A percentile compares a stretch with the other conserved stretches of the same genome.
These are phyloP conservation scores for Colletotrichum limetticola DNA, from an alignment of 2,329 filamentous ascomycete genomes.

Conservation along the genomic window DNA sequence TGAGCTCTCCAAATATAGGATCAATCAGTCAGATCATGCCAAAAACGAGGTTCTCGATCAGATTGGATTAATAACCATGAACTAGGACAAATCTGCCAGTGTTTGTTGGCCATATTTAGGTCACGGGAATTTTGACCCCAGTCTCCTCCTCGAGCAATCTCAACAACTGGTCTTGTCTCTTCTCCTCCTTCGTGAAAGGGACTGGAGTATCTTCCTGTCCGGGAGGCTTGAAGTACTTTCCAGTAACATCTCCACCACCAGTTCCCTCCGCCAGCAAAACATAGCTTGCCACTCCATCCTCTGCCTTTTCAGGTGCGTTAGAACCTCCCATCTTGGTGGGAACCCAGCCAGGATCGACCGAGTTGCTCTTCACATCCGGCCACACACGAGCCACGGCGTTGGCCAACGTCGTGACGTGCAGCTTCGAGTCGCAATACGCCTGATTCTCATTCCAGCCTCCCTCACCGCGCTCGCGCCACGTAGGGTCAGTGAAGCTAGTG, in stretches of 20 bases:
- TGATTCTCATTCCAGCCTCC: conserved; percentile 46
- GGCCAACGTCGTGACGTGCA: conserved; percentile 66
- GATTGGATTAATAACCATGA: not conserved
- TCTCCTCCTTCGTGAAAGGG: conserved; percentile 48
- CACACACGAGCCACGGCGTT: conserved; percentile 62
- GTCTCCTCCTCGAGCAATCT: conserved; percentile 45
- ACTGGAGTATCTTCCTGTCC: conserved; percentile 41
- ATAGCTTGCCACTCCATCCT: conserved; percentile 58
- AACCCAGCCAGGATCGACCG: conserved; percentile 65
- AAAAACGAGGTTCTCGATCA: not conserved
- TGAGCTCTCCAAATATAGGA: not conserved
- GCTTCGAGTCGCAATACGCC: conserved; percentile 64
- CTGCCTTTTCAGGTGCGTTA: conserved; percentile 57
- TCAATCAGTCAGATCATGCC: not conserved
- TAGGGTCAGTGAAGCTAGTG: conserved; percentile 50
- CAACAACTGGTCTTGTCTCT: conserved; percentile 56
- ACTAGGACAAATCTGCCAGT: not conserved
- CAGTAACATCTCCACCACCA: conserved; percentile 42
- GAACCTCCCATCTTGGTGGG: conserved; percentile 64
- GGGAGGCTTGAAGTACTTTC: conserved; percentile 51
- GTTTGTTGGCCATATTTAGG: not conserved
- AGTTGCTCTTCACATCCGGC: conserved; percentile 53
- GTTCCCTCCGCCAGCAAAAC: conserved; percentile 57
- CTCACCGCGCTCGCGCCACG: conserved; percentile 42
- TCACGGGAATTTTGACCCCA: conserved; percentile 25